Evolutionary conservation across 192 early-diverging fungal species (phyloP), one percentile per base, ranked within the genome.

Genomic region (Oehlia diaphana): DNA sequence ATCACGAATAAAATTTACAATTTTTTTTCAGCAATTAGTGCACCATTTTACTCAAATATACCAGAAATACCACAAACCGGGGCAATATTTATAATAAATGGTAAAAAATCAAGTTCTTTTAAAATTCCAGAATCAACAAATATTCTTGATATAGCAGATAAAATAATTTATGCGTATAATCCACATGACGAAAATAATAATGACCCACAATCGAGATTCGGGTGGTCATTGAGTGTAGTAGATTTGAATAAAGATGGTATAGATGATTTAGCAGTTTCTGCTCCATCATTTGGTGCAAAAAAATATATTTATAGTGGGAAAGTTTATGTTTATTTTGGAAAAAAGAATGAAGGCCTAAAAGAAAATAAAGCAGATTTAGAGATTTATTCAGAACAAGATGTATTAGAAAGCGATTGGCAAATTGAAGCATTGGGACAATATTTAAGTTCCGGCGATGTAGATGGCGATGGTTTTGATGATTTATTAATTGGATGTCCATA

Each of bases 201-300:
- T 58, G 53, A 81, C 26, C 64, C 79, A 9, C 84, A 75, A 71
- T 82, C 85, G 26, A 85, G 92, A 31, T 97, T 96, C 84, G 96
- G 96, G 7, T 90, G 91, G 81, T 87, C 92, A 0, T 63, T 94
- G 62, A 90, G 92, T 0, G 93, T 94, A 23, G 82, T 95, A 5
- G 96, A 97, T 81, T 83, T 94, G 26, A 97, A 97, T 79, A 79
- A 84, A 16, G 96, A 97, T 81, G 95, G 96, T 0, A 90, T 96
- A 26, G 95, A 95, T 80, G 95, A 97, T 82, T 84, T 97, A 50
- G 94, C 87, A 5, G 88, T 97, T 9, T 89, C 91, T 63, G 90
- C 88, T 50, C 93, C 92, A 47, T 87, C 67, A 28, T 82, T 84
- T 71, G 85, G 79, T 49, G 76, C 78, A 58, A 65, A 83, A 71